These are phyloP conservation scores for Daldinia grandis DNA, from an alignment of 495 filamentous ascomycete species.

Conservation along the genomic window DNA sequence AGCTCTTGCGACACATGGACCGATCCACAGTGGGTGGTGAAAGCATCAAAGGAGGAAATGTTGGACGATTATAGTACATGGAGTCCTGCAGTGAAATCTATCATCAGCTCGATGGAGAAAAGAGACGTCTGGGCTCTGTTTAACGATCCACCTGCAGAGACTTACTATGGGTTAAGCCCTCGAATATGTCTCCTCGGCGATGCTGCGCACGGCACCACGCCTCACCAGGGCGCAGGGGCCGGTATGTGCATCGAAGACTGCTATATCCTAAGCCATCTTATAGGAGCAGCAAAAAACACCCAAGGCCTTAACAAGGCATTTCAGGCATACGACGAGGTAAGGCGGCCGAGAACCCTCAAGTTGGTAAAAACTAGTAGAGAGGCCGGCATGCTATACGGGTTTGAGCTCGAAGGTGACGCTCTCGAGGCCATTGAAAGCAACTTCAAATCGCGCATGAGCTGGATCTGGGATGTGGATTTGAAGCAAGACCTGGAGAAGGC, in stretches of 20 bases:
- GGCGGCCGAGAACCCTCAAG: conserved; percentile 59
- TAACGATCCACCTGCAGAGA: conserved; percentile 66
- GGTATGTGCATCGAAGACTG: conserved; percentile 76
- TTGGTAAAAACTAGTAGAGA: conserved; percentile 54
- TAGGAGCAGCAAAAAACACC: conserved; percentile 54
- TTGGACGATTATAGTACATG: conserved; percentile 62
- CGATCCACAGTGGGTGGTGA: conserved; percentile 65
- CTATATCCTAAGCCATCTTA: conserved; percentile 64
- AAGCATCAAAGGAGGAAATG: conserved; percentile 65
- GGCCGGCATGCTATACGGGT: conserved; percentile 51
- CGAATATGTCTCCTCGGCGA: conserved; percentile 70
- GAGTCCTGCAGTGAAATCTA: conserved; percentile 55
- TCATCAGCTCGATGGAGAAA: conserved; percentile 41
- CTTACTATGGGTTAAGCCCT: conserved; percentile 52
- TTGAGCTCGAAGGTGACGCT: conserved; percentile 42
- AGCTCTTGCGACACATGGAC: conserved; percentile 48
- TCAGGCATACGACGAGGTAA: conserved; percentile 66
- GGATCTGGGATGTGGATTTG: conserved; percentile 51
- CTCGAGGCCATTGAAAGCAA: conserved; percentile 44
- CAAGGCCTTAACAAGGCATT: conserved; percentile 63
- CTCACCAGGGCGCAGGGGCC: conserved; percentile 74
- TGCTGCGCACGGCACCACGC: conserved; percentile 74
- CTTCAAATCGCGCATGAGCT: conserved; percentile 41
- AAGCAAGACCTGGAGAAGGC: conserved; percentile 38
- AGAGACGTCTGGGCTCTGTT: conserved; percentile 68